Evolutionary conservation across 2,329 filamentous ascomycete genomes (phyloP).

Genomic region (Diaporthe nobilis): DNA sequence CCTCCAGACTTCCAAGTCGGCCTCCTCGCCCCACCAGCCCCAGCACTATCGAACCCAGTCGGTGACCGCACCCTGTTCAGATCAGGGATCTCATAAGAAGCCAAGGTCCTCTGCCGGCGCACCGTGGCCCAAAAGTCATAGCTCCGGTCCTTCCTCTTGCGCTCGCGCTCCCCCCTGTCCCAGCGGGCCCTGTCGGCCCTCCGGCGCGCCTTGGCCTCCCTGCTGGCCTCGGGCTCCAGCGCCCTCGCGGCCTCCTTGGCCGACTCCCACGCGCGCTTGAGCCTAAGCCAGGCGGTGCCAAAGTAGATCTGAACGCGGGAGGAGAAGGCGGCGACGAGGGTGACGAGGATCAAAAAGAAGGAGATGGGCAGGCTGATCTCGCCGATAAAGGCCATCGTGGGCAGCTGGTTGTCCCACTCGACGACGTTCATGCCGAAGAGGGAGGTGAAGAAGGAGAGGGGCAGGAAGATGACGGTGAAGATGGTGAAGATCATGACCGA

Average conservation of each 20-base stretch:
- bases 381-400: conserved; percentile 61
- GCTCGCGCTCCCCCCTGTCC: conserved; percentile 43
- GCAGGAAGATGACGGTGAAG: conserved; percentile 74
- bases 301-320: conserved; percentile 56
- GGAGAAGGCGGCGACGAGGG: conserved; percentile 71
- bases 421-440: conserved; percentile 76
- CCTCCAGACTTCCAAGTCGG: conserved; percentile 17
- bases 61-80: conserved; percentile 48
- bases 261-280: not conserved
- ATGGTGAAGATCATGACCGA: conserved; percentile 77
- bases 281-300: conserved; percentile 41
- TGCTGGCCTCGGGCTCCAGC: conserved; percentile 48
- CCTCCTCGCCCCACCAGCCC: not conserved
- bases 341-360: conserved; percentile 61
- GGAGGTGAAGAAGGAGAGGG: conserved; percentile 75
- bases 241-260: conserved; percentile 37
- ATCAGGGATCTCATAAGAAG: conserved; percentile 55
- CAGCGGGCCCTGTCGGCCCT: conserved; percentile 44
- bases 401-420: conserved; percentile 68
- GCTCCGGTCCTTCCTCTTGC: conserved; percentile 49
- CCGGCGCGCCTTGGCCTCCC: conserved; percentile 38
- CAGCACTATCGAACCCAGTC: conserved; percentile 33
- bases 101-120: conserved; percentile 48
- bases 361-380: conserved; percentile 64
- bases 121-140: conserved; percentile 60